A percentile compares a stretch with the other conserved stretches of the same genome.
These are phyloP conservation scores for Mycena kentingensis DNA, from an alignment of 768 basidiomycete genomes.

Conservation along the genomic window DNA sequence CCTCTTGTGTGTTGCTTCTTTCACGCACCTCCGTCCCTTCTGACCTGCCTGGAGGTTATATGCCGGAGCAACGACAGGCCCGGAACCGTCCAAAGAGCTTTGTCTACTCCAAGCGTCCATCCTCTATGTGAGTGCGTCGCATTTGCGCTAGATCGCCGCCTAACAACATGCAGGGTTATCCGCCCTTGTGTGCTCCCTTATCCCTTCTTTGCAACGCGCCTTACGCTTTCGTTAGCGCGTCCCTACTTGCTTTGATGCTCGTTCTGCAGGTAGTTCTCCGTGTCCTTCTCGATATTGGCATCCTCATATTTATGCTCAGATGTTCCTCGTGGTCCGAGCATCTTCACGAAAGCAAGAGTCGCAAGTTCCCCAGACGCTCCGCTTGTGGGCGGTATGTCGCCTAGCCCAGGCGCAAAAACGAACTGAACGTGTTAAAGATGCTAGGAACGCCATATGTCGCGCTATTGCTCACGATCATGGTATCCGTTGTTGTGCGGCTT, in stretches of 20 bases:
- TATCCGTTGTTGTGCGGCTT: constrained; percentile 41
- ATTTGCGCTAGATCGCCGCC: too few species aligned
- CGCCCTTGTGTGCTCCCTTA: constrained; percentile 42
- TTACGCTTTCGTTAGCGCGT: constrained; percentile 33
- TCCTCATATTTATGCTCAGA: constrained; percentile 29
- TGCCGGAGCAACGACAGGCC: constrained; percentile 42
- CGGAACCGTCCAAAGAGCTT: constrained; percentile 44
- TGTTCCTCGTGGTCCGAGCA: constrained; percentile 45
- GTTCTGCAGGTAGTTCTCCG: constrained; percentile 47
- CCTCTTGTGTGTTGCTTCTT: constrained; percentile 37
- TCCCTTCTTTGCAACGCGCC: neutral
- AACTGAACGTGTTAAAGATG: constrained; percentile 35
- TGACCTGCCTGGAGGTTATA: constrained; percentile 37
- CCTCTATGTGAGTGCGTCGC: too few species aligned
- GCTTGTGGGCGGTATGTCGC: constrained; percentile 41
- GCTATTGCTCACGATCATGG: constrained; percentile 39
- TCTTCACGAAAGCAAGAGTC: constrained; percentile 36
- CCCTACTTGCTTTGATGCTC: constrained; percentile 44
- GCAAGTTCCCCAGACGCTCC: constrained; percentile 35
- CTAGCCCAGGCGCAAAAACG: neutral
- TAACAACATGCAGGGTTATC: too few species aligned
- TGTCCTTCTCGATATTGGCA: neutral
- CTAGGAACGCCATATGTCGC: constrained; percentile 43
- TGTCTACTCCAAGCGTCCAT: constrained; percentile 51
- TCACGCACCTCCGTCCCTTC: neutral